Evolutionary conservation across 2,329 filamentous ascomycete genomes (phyloP).

Genomic region (Onygena corvina): DNA sequence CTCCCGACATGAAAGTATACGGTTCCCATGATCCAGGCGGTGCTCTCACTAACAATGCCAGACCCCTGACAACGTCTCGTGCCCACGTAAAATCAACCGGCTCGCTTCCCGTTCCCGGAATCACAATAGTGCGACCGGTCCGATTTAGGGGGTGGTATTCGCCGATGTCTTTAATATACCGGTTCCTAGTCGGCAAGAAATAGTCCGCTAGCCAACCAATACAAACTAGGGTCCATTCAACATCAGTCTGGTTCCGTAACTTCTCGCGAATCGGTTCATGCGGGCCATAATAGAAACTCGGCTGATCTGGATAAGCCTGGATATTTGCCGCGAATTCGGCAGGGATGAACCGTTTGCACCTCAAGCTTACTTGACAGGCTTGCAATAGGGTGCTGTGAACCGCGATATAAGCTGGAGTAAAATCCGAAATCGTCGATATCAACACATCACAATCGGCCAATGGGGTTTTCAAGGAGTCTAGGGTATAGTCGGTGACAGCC

Average conservation of each 20-base stretch:
- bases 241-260: constrained; percentile 3
- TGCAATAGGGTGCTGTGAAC: not conserved
- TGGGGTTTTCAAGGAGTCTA: not conserved
- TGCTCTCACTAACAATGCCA: constrained; percentile 2
- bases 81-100: not conserved
- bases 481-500: constrained; percentile 3
- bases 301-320: constrained; percentile 1
- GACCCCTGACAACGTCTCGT: constrained; percentile 1
- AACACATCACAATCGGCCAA: constrained; percentile 6
- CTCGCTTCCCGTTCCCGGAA: constrained; percentile 8
- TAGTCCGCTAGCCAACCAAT: constrained; percentile 9
- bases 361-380: constrained; percentile 6
- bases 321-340: constrained; percentile 6
- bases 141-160: constrained; percentile 5
- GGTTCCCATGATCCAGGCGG: constrained; percentile 3
- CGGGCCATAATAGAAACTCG: not conserved
- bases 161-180: constrained; percentile 6
- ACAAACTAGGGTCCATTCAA: constrained; percentile 6
- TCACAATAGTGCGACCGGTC: not conserved
- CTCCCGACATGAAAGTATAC: constrained; percentile 3
- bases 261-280: constrained; percentile 5
- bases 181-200: constrained; percentile 5
- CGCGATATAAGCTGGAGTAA: not conserved
- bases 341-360: constrained; percentile 9
- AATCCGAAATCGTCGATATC: constrained; percentile 7